Evolutionary conservation across 345 rosid species (phyloP), one percentile per base, ranked within the genome.

Genomic region (Geranium rotundifolium): DNA sequence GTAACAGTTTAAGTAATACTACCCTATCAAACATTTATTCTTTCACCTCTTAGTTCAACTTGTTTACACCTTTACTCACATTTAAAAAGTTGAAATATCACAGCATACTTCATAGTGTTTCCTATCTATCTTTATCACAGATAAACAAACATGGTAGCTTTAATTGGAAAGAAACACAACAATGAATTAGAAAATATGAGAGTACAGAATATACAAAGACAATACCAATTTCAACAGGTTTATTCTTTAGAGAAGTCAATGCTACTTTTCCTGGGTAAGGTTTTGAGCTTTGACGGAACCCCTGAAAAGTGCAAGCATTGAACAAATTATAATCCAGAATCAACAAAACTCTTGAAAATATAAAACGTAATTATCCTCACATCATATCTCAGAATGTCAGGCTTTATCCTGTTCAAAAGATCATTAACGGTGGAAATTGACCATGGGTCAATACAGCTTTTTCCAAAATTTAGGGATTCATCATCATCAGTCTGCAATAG

Each of bases 141-240:
- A 34, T 18, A 12, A 12, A 3, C 13, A 56, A 56, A 27, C 59
- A 56, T 4, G 17, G 27, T 16, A 9, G 7, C 9, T 15, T 16
- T 41, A 20, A 37, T 18, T 29, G 15, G 4, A 41, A 31, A 31
- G 29, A 17, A 50, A 37, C 12, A 60, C 3, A 37, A 46, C 54
- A 46, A 15, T 19, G 15, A 58, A 10, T 19, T 19, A 27, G 59
- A 41, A 23, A 56, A 61, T 1, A 55, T 34, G 65, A 0, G 17
- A 57, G 56, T 41, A 60, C 39, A 41, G 29, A 20, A 60, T 57
- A 5, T 37, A 56, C 23, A 29, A 58, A 66, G 65, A 67, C 58
- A 68, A 37, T 64, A 93, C 99, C 99, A 71, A 90, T 81, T 59
- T 87, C 95, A 65, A 90, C 68, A 54, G 82, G 67, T 80, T 87